These are phyloP conservation scores for Areca catechu DNA, from an alignment of 176 grass and related monocot species.

Conservation along the genomic window DNA sequence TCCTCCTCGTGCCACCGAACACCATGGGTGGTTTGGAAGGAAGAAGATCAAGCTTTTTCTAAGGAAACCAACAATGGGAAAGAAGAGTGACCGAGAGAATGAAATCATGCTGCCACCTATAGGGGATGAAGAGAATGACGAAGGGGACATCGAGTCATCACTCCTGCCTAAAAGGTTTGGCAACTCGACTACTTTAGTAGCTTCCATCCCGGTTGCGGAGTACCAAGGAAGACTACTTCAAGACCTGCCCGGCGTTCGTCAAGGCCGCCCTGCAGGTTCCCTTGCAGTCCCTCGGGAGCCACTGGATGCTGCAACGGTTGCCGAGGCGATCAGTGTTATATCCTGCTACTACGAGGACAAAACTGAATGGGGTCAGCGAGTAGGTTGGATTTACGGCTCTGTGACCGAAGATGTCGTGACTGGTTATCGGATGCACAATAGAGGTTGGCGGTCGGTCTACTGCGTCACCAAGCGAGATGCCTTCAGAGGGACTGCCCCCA, in stretches of 20 bases:
- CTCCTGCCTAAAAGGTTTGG: constrained; percentile 76
- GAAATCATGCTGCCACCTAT: constrained; percentile 57
- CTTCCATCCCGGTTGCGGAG: constrained; percentile 74
- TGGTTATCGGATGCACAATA: constrained; percentile 96
- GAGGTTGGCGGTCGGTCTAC: constrained; percentile 95
- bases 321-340: constrained; percentile 72
- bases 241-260: constrained; percentile 55
- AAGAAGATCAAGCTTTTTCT: constrained; percentile 83
- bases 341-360: constrained; percentile 97
- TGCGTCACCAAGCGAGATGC: constrained; percentile 72
- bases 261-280: constrained; percentile 65
- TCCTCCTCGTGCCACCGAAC: constrained; percentile 84
- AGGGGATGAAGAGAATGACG: constrained; percentile 33
- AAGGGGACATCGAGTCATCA: constrained; percentile 48
- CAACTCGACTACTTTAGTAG: constrained; percentile 44
- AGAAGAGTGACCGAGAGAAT: constrained; percentile 58
- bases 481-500: constrained; percentile 80
- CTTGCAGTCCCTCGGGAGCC: constrained; percentile 79
- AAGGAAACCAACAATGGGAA: constrained; percentile 55
- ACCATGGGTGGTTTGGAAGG: constrained; percentile 73
- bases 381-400: constrained; percentile 93
- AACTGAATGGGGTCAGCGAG: constrained; percentile 78
- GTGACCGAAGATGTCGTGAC: constrained; percentile 96
- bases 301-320: constrained; percentile 65
- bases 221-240: constrained; percentile 86